Base-by-base conservation (phyloP, 2,329 filamentous ascomycete genomes). In the Knufia petricola region DNA sequence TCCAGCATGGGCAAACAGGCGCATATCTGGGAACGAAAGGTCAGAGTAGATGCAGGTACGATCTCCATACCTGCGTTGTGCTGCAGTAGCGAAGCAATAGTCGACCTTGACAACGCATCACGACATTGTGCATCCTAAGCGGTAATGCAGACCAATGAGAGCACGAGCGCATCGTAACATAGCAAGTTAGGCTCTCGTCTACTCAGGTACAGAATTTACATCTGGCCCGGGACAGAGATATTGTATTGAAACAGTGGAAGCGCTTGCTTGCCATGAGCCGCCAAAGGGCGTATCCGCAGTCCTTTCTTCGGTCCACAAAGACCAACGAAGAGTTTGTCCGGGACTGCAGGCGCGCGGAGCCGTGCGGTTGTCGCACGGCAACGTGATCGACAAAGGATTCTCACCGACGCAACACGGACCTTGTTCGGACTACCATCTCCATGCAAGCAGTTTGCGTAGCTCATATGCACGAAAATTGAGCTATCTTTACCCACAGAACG, bases 351-450 rank as follows among this genome's bases (percentile, higher is more conserved):
- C 32, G 13, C 6, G 10, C 15, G 28, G 7, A 30, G 28, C 13
- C 7, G 32, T 36, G 7, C 32, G 4, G 32, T n/a, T n/a, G 44
- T 47, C 12, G 39, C 34, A 28, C 44, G 23, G 24, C 21, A 47
- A 39, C 21, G 44, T 47, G 38, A 4, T 47, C 39, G 44, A 47
- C 44, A 28, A 28, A 32, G 13, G n/a, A 10, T 9, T 30, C n/a
- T 17, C n/a, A 23, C 32, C 32, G 34, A 38, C 39, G 34, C 20
- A 28, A 47, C 7, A 47, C 44, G 44, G 44, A 47, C 26, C 44
- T 47, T 9, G 21, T 9, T 20, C 4, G 21, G 15, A 39, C 37
- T 10, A 19, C 17, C 17, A 3, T n/a, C 17, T 12, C 12, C 9
- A 4, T 19, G 4, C 37, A 39, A 20, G 37, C 6, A 6, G 6